Percentiles rank a stretch among this genome's conserved stretches.
Evolutionary conservation across 352 stramenopile species (phyloP).

Genomic region (Globisporangium cystogenes): DNA sequence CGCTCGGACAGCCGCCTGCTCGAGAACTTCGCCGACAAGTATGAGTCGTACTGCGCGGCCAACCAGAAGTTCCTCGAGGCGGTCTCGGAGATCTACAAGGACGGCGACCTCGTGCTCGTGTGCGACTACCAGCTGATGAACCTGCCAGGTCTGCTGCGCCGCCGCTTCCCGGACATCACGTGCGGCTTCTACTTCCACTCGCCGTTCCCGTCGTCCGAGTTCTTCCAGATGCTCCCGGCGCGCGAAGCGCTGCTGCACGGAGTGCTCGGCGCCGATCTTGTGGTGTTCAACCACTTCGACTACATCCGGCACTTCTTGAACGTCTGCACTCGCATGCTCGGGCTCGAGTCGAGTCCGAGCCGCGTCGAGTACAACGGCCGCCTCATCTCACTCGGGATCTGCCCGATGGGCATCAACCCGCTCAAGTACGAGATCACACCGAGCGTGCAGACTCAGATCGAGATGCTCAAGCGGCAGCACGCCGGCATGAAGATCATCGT

Average conservation of each 20-base stretch:
- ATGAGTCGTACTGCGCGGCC: slow-evolving; percentile 82
- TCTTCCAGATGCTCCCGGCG: slow-evolving; percentile 87
- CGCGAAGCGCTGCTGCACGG: slow-evolving; percentile 75
- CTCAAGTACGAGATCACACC: slow-evolving; percentile 72
- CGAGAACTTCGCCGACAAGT: slow-evolving; percentile 84
- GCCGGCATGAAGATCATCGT: slow-evolving; percentile 76
- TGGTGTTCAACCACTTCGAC: slow-evolving; percentile 89
- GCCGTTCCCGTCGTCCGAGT: slow-evolving; percentile 87
- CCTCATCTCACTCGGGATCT: slow-evolving; percentile 85
- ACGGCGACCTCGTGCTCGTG: slow-evolving; percentile 84
- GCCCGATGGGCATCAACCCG: slow-evolving; percentile 87
- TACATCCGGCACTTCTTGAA: slow-evolving; percentile 87
- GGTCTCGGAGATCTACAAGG: slow-evolving; percentile 76
- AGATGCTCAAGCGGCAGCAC: slow-evolving; percentile 45
- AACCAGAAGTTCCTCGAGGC: slow-evolving; percentile 86
- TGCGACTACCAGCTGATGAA: slow-evolving; percentile 90
- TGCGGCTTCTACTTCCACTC: slow-evolving; percentile 89
- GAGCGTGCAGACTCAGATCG: slow-evolving; percentile 43
- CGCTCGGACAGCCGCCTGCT: slow-evolving; percentile 62
- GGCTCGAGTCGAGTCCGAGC: slow-evolving; percentile 81
- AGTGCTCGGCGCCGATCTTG: slow-evolving; percentile 78
- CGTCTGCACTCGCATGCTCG: slow-evolving; percentile 81
- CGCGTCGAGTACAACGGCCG: slow-evolving; percentile 85
- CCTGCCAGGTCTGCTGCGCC: slow-evolving; percentile 65
- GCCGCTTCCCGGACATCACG: slow-evolving; percentile 69